Base-by-base conservation (phyloP, 176 grass and related monocot genomes). In the Cymbopogon citratus region DNA sequence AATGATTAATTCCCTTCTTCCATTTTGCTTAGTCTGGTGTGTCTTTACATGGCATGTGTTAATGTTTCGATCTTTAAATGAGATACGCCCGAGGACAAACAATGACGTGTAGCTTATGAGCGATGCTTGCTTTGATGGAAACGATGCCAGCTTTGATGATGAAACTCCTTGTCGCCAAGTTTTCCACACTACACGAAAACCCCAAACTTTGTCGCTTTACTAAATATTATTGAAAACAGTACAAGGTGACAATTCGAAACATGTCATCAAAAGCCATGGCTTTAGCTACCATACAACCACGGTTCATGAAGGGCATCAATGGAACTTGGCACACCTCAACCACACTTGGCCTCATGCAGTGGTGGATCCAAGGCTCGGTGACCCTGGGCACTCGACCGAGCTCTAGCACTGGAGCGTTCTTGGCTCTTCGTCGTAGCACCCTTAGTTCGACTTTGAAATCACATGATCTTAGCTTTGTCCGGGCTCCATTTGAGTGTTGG, bases 311-410 rank as follows among this genome's bases (percentile, higher is more conserved):
- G 7, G 18, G 6, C 46, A 49, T 49, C 18, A 49, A 49, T 1
- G 2, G 0, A 56, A 56, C n/a, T 3, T 56, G 19, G 52, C 52
- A 23, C 52, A 57, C 52, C 7, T 23, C 52, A 57, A n/a, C 52
- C 52, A 56, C 52, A n/a, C 19, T n/a, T 56, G 52, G 0, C 7
- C 2, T 56, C 52, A n/a, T 7, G 7, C 7, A n/a, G 7, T 56
- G 19, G 16, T 19, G 48, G 1, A 19, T 5, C 16, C 1, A 2
- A 1, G 16, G 16, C 0, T 1, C 1, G 1, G 6, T 2, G 16
- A 51, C 1, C 16, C 15, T 51, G 2, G 5, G 16, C 5, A 6
- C 16, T 7, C 1, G n/a, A n/a, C n/a, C n/a, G n/a, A n/a, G n/a
- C n/a, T n/a, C n/a, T n/a, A n/a, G n/a, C n/a, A n/a, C n/a, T n/a